phyloP scores from a whole-genome alignment of 2,329 filamentous ascomycete genomes.

The Aureobasidium musti region DNA sequence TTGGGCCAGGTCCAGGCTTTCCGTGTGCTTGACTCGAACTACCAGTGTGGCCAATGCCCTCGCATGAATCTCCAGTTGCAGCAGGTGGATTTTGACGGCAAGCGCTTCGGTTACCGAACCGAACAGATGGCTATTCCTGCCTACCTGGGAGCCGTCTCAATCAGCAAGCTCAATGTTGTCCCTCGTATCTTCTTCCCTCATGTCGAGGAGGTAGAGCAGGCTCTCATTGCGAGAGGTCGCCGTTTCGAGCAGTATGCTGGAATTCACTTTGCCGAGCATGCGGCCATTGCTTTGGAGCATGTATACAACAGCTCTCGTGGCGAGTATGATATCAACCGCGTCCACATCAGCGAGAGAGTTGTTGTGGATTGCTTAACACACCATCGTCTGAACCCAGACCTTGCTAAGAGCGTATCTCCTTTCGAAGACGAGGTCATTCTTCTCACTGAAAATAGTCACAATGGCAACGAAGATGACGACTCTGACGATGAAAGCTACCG shows the following conservation, averaged over 20 bases:
- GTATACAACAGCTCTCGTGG: neutral
- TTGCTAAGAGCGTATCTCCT: conserved; percentile 34
- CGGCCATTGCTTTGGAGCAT: conserved; percentile 36
- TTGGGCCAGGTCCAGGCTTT: conserved; percentile 40
- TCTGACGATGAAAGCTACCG: neutral
- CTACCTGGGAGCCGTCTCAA: conserved; percentile 34
- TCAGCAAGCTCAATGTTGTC: conserved; percentile 36
- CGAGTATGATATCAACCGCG: conserved; percentile 33
- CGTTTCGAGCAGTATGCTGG: conserved; percentile 37
- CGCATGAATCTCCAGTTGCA: conserved; percentile 37
- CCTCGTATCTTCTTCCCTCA: conserved; percentile 34
- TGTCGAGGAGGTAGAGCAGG: conserved; percentile 30
- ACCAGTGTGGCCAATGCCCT: conserved; percentile 34
- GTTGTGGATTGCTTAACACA: conserved; percentile 39
- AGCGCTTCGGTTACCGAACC: conserved; percentile 35
- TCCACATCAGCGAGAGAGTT: conserved; percentile 37
- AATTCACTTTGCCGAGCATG: conserved; percentile 37
- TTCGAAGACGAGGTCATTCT: conserved; percentile 31
- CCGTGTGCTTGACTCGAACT: conserved; percentile 38
- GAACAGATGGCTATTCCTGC: conserved; percentile 31
- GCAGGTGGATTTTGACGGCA: conserved; percentile 43
- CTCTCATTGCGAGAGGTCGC: conserved; percentile 36
- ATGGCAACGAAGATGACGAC: neutral
- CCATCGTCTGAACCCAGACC: conserved; percentile 37
- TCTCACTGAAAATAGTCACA: neutral